These are phyloP conservation scores for Rhynchospora breviuscula DNA, from an alignment of 176 grass and related monocot genomes.

Conservation along the genomic window DNA sequence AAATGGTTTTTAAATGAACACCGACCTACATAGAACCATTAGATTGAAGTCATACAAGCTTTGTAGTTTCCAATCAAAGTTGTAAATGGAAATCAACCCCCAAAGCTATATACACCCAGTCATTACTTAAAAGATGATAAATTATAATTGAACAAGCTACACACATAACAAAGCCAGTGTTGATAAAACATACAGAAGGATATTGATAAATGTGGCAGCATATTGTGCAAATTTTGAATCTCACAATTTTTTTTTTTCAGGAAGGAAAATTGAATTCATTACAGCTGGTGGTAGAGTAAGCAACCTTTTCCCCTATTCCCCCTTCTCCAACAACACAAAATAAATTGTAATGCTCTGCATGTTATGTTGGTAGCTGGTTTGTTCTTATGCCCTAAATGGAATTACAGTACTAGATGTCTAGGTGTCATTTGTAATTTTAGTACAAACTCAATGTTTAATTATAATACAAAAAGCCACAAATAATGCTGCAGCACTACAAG, in stretches of 20 bases:
- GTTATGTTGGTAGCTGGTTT: background rate
- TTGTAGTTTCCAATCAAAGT: too few relatives aligned
- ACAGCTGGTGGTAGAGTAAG: slow-evolving; percentile 27
- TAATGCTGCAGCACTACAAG: background rate
- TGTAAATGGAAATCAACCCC: too few relatives aligned
- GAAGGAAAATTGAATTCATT: slow-evolving; percentile 26
- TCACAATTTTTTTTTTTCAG: slow-evolving; percentile 13
- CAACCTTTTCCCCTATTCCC: background rate
- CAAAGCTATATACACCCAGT: too few relatives aligned
- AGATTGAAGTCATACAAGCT: too few relatives aligned
- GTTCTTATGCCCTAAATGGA: background rate
- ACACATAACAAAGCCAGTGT: background rate
- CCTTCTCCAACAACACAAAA: background rate
- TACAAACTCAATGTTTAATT: background rate
- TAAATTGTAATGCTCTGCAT: background rate
- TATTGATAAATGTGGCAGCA: background rate
- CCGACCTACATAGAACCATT: too few relatives aligned
- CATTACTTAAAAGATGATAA: background rate
- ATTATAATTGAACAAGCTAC: background rate
- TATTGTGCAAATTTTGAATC: background rate
- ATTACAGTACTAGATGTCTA: background rate
- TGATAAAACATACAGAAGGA: background rate
- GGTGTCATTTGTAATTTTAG: background rate
- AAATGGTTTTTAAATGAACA: too few relatives aligned
- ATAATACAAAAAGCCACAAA: background rate